Evolutionary conservation across 495 filamentous ascomycete genomes (phyloP).

Genomic region (Penicillium antarcticum): DNA sequence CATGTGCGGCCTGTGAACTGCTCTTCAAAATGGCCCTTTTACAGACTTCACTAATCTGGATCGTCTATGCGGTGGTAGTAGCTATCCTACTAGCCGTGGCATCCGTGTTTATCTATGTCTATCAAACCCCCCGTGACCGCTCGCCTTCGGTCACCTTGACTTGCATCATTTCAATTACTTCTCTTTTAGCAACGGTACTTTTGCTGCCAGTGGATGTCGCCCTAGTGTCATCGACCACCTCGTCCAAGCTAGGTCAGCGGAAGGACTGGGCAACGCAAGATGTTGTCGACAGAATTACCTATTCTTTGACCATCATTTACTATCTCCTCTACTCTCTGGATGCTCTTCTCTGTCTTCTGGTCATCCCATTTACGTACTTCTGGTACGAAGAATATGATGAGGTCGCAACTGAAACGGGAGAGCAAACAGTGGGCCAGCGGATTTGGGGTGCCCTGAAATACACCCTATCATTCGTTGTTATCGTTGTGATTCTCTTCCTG

Average conservation of each 20-base stretch:
- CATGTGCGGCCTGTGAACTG: slow-evolving; percentile 1
- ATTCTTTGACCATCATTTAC: slow-evolving; percentile 82
- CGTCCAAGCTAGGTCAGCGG: slow-evolving; percentile 70
- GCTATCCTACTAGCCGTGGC: slow-evolving; percentile 66
- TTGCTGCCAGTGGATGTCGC: slow-evolving; percentile 95
- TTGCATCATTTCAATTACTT: slow-evolving; percentile 78
- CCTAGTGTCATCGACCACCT: slow-evolving; percentile 83
- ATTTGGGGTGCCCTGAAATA: slow-evolving; percentile 88
- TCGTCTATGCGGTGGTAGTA: slow-evolving; percentile 80
- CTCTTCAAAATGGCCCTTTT: slow-evolving; percentile 60
- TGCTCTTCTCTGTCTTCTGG: slow-evolving; percentile 82
- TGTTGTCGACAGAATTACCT: slow-evolving; percentile 69
- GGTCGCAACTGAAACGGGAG: slow-evolving; percentile 71
- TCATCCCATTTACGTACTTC: slow-evolving; percentile 96
- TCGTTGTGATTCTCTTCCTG: slow-evolving; percentile 80
- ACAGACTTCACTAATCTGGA: slow-evolving; percentile 84
- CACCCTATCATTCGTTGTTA: slow-evolving; percentile 75
- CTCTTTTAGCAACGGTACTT: slow-evolving; percentile 86
- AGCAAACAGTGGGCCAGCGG: slow-evolving; percentile 62
- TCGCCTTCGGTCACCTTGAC: slow-evolving; percentile 75
- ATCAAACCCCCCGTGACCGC: slow-evolving; percentile 84
- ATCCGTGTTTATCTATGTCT: slow-evolving; percentile 77
- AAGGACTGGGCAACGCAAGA: slow-evolving; percentile 92
- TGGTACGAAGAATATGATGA: slow-evolving; percentile 97
- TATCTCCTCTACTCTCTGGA: slow-evolving; percentile 91